These are phyloP conservation scores for Chalaropsis thielavioides DNA, from an alignment of 2,329 filamentous ascomycete species.

Conservation along the genomic window DNA sequence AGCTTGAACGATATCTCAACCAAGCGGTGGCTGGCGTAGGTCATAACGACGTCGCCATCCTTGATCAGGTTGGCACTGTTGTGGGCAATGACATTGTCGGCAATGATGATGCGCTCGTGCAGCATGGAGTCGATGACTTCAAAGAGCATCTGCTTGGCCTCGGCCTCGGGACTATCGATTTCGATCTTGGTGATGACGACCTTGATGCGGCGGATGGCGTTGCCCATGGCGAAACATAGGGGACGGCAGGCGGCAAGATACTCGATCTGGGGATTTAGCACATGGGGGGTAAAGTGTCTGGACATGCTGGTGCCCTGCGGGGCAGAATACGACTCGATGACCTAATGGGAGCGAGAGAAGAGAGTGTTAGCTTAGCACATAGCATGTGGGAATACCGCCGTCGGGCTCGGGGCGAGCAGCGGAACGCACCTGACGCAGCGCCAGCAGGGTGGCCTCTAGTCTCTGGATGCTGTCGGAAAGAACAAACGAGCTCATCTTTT, in stretches of 20 bases:
- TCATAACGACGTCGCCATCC: constrained; percentile 69
- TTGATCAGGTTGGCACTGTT: constrained; percentile 62
- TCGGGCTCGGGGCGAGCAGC: background rate
- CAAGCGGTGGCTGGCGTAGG: constrained; percentile 72
- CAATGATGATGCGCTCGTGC: constrained; percentile 73
- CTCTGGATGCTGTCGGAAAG: constrained; percentile 82
- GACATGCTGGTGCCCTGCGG: constrained; percentile 72
- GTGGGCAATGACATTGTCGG: constrained; percentile 70
- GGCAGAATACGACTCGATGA: constrained; percentile 85
- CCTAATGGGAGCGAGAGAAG: constrained; percentile 33
- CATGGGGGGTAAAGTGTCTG: constrained; percentile 79
- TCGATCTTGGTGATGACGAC: constrained; percentile 82
- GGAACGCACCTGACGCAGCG: constrained; percentile 61
- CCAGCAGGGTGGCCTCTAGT: constrained; percentile 72
- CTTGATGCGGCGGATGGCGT: constrained; percentile 89
- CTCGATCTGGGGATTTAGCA: constrained; percentile 87
- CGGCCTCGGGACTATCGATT: constrained; percentile 64
- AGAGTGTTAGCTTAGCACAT: constrained; percentile 18
- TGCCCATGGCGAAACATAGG: constrained; percentile 92
- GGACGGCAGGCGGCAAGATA: constrained; percentile 89
- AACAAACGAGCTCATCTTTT: constrained; percentile 80
- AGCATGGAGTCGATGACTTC: constrained; percentile 81
- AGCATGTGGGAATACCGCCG: no score
- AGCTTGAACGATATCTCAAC: constrained; percentile 69
- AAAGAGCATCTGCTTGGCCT: constrained; percentile 66